Conservation (phyloP, 2,329 filamentous ascomycete species). For the Stylonectria norvegica region DNA sequence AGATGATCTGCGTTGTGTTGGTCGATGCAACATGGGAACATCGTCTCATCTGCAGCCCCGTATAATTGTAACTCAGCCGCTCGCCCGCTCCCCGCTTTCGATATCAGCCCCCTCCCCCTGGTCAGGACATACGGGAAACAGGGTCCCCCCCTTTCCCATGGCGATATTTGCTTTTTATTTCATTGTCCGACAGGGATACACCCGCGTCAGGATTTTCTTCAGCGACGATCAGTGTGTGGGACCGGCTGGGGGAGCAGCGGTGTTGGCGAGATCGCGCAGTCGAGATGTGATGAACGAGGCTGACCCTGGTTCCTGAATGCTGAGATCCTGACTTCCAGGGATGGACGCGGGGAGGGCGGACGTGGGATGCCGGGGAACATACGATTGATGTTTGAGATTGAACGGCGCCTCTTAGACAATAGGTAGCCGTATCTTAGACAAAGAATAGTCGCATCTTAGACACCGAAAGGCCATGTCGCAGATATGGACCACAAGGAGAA, state of each 20-base stretch:
- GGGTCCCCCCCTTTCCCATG: slow-evolving; percentile 2
- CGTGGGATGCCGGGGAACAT: too few relatives aligned
- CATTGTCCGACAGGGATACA: slow-evolving; percentile 2
- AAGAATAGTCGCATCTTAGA: too few relatives aligned
- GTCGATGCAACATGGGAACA: too few relatives aligned
- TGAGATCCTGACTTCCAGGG: slow-evolving; percentile 6
- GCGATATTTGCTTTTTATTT: slow-evolving; percentile 1
- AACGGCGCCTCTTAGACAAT: too few relatives aligned
- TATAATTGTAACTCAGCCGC: slow-evolving; percentile 5
- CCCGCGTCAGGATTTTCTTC: background rate
- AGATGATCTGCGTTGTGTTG: too few relatives aligned
- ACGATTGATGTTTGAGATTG: too few relatives aligned
- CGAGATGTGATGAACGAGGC: slow-evolving; percentile 3
- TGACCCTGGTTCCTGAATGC: slow-evolving; percentile 5
- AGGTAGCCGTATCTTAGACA: too few relatives aligned
- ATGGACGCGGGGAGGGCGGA: slow-evolving; percentile 2
- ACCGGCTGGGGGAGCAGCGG: slow-evolving; percentile 2
- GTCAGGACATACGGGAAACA: slow-evolving; percentile 12
- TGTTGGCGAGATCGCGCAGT: slow-evolving; percentile 12
- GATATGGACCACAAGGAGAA: too few relatives aligned
- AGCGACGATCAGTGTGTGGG: slow-evolving; percentile 15
- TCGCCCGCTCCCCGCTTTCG: slow-evolving; percentile 11
- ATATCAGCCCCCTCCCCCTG: slow-evolving; percentile 4
- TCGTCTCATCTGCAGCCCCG: too few relatives aligned
- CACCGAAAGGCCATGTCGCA: too few relatives aligned